Base-by-base conservation (phyloP, 352 stramenopile genomes). In the Thalassiosira mediterranea region DNA sequence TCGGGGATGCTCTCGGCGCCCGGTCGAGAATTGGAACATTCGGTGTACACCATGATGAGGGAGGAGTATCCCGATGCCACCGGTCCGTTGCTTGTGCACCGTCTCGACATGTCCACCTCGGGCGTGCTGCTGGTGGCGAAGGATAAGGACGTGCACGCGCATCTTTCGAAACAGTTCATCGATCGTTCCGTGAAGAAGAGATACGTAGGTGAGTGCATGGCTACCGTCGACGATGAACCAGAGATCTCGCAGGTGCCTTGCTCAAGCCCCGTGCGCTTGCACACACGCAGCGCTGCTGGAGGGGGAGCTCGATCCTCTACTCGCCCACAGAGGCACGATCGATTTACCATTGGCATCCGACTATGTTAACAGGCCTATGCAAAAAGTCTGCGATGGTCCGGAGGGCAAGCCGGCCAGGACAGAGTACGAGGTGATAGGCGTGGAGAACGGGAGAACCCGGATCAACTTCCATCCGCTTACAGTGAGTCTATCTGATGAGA, bases 61-160 rank as follows among this genome's bases (percentile, higher is more conserved):
- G 0, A 74, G 0, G 3, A 15, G 8, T 66, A 74, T 48, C 52
- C 53, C 4, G 31, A 65, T 46, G 65, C 54, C 15, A 66, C 47
- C 11, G 62, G 51, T 19, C 48, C 49, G 4, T 26, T 72, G 4
- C 32, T 91, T 42, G 77, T 90, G 17, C 86, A 91, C 65, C 86
- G 86, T 21, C 56, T 91, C 31, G 86, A 91, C 60, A 90, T 89
- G 65, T 83, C 71, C 17, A 91, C 86, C 10, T 84, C 47, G 40
- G 86, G 86, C 26, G 31, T 89, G 3, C 44, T 91, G 8, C 40
- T 91, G 23, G 74, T 75, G 5, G 53, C 65, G 1, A 74, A 74
- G 19, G 54, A 65, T 44, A 67, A 64, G 19, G 28, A 49, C 7
- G 53, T 28, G 5, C 65, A 60, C 29, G 57, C 52, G 34, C 15